Evolutionary conservation across 306 rosid genomes (phyloP).

Genomic region (Purshia tridentata): DNA sequence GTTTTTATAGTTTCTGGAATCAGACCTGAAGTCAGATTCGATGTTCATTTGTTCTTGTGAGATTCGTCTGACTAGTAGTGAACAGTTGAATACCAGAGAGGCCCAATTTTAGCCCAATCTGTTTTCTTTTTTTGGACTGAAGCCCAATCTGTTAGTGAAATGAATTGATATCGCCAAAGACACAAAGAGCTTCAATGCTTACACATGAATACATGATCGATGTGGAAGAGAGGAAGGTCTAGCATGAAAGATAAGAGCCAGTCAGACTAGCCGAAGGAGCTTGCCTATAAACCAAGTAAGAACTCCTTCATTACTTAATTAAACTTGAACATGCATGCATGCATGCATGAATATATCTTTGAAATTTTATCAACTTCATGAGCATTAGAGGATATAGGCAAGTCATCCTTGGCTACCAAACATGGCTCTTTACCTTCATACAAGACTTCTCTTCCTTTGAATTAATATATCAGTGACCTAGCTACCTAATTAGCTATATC

Average conservation of each 20-base stretch:
- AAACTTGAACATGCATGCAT: background rate
- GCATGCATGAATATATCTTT: background rate
- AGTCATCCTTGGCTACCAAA: constrained; percentile 71
- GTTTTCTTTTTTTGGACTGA: too few species aligned
- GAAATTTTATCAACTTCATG: background rate
- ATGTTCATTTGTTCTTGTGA: too few species aligned
- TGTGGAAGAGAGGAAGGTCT: constrained; percentile 49
- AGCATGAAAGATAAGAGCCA: constrained; percentile 70
- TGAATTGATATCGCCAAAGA: too few species aligned
- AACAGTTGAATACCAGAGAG: too few species aligned
- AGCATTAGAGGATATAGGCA: constrained; percentile 42
- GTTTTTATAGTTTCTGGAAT: too few species aligned
- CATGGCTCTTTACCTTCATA: constrained; percentile 62
- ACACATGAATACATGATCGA: too few species aligned
- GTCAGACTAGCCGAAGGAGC: constrained; percentile 48
- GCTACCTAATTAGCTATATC: background rate
- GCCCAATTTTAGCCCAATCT: too few species aligned
- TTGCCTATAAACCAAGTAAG: constrained; percentile 31
- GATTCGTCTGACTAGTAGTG: too few species aligned
- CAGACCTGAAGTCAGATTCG: too few species aligned
- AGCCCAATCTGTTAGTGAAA: too few species aligned
- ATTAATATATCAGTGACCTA: background rate
- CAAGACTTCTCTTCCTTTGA: constrained; percentile 49
- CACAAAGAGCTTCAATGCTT: background rate
- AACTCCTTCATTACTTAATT: too few species aligned